Base-by-base conservation (phyloP, 2,329 filamentous ascomycete species). In the Colletotrichum lindemuthianum region DNA sequence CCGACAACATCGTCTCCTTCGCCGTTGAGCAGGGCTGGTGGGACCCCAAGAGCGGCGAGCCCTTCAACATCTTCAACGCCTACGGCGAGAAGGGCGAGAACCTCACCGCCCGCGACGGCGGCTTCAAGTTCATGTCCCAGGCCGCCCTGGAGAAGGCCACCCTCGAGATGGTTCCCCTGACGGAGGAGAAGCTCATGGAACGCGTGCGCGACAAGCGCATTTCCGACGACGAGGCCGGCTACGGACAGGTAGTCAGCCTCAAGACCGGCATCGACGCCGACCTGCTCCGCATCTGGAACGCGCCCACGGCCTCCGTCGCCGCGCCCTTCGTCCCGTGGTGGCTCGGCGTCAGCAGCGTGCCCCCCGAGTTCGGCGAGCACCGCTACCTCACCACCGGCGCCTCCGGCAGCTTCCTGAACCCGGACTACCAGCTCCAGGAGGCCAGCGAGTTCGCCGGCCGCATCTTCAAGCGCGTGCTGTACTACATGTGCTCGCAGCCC, bases 141-240 rank as follows among this genome's bases (percentile, higher is more conserved):
- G 68, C 69, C 10, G 60, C 56, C 8, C 68, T 73, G 4, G 71
- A 73, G 40, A 48, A 70, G 7, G 71, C 68, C 34, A 73, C 70
- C 2, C 66, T 66, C 11, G 81, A 77, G 13, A 83, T 81, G 72
- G 77, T 75, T 1, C 82, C 84, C 0, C 71, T 85, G n/a, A 82
- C 81, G 0, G 83, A 86, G 63, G 71, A 73, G 15, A 81, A 84
- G 63, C 73, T 85, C 3, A 80, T 81, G 68, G 75, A 77, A 61
- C 68, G 70, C 33, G 71, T 73, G 12, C 71, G 72, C 43, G 72
- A 73, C 53, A 68, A 51, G 34, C 70, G 72, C 57, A 67, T 72
- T 53, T 58, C 70, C 15, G 71, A 73, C 47, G 72, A 72, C 57
- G 64, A 73, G 59, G 70, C 72, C 11, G 71, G 72, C 13, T 73